Evolutionary conservation across 352 stramenopile genomes (phyloP).

Genomic region (Aphanomyces invadans): DNA sequence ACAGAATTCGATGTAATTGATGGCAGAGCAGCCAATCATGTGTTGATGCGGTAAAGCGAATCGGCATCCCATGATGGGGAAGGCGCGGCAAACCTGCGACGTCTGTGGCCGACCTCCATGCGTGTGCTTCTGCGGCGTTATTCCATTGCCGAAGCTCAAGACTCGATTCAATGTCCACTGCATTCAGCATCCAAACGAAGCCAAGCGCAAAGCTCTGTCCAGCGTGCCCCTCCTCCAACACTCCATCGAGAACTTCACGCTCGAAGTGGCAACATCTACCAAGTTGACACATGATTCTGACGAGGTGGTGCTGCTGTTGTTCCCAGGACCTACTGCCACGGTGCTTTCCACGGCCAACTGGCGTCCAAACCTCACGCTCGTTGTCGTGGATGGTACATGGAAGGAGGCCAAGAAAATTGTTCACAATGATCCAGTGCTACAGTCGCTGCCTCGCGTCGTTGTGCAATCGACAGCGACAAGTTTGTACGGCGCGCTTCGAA

Average conservation of each 20-base stretch:
- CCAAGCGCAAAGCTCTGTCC: slow-evolving; percentile 14
- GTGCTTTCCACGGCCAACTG: background rate
- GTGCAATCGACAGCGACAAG: background rate
- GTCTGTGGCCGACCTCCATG: slow-evolving; percentile 6
- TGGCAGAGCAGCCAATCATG: too few relatives aligned
- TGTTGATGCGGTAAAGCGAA: too few relatives aligned
- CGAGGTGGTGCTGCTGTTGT: slow-evolving; percentile 1
- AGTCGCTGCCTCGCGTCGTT: background rate
- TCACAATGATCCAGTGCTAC: slow-evolving; percentile 33
- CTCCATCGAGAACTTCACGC: slow-evolving; percentile 3
- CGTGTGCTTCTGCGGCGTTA: slow-evolving; percentile 20
- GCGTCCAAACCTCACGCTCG: slow-evolving; percentile 26
- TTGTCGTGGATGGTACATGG: slow-evolving; percentile 75
- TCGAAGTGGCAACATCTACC: background rate
- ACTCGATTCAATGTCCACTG: slow-evolving; percentile 8
- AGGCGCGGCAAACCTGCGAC: background rate
- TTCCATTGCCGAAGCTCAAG: background rate
- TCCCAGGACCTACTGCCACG: slow-evolving; percentile 8
- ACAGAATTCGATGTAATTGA: too few relatives aligned
- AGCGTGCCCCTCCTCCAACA: slow-evolving; percentile 13
- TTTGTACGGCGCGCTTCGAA: slow-evolving; percentile 25
- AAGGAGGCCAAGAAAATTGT: slow-evolving; percentile 75
- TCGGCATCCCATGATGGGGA: background rate
- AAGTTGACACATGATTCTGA: background rate
- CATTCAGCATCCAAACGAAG: slow-evolving; percentile 22